phyloP scores from a whole-genome alignment of 805 yeast species.

The Saccharomycopsis selenospora region DNA sequence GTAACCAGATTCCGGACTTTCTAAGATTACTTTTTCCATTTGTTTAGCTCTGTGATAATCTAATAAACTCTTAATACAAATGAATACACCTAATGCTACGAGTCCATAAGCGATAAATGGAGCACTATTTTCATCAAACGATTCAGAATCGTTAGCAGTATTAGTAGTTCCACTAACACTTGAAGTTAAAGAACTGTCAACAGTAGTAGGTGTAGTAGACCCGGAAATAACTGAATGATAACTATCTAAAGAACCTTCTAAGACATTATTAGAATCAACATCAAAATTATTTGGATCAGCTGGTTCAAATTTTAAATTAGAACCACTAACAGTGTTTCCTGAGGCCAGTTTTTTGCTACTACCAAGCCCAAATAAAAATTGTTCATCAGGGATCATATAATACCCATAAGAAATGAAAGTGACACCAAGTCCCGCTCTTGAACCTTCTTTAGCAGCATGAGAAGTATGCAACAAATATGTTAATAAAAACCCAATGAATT shows the following conservation, averaged over 20 bases:
- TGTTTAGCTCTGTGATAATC: slow-evolving; percentile 72
- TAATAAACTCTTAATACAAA: slow-evolving; percentile 57
- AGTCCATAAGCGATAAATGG: slow-evolving; percentile 22
- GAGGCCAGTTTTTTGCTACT: slow-evolving; percentile 18
- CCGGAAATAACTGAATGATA: slow-evolving; percentile 23
- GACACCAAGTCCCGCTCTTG: slow-evolving; percentile 84
- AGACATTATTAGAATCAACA: slow-evolving; percentile 26
- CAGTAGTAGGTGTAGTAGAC: slow-evolving; percentile 21
- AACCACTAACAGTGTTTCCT: slow-evolving; percentile 25
- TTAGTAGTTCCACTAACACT: slow-evolving; percentile 10
- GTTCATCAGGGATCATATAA: slow-evolving; percentile 42
- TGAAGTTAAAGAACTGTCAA: slow-evolving; percentile 2
- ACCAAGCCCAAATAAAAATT: slow-evolving; percentile 23
- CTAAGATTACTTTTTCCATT: slow-evolving; percentile 58
- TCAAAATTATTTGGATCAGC: slow-evolving; percentile 52
- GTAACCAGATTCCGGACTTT: slow-evolving; percentile 31
- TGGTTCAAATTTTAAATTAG: slow-evolving; percentile 40
- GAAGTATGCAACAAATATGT: slow-evolving; percentile 91
- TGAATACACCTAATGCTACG: slow-evolving; percentile 51
- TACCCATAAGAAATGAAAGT: slow-evolving; percentile 71
- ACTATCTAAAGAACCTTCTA: slow-evolving; percentile 26
- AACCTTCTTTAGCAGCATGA: slow-evolving; percentile 94
- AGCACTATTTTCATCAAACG: slow-evolving; percentile 21
- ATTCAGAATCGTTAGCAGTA: slow-evolving; percentile 14
- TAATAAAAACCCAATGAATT: slow-evolving; percentile 84